Percentiles rank a stretch among this genome's conserved stretches.
These are phyloP conservation scores for Tubosaeta brunneosetosa DNA, from an alignment of 768 basidiomycete genomes.

Conservation along the genomic window DNA sequence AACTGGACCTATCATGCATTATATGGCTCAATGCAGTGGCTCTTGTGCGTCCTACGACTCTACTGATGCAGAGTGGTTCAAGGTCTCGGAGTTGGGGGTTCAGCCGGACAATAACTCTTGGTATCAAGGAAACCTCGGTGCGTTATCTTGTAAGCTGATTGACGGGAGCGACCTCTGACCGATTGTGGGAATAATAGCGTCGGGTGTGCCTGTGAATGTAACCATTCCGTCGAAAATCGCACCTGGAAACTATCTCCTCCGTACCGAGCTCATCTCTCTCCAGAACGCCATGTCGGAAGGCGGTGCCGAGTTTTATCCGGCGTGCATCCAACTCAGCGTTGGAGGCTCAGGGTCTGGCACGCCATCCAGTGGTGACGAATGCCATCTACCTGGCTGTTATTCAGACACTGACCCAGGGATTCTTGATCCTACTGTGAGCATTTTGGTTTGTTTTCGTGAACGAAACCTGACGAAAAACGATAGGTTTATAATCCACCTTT, in stretches of 20 bases:
- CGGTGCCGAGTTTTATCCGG: constrained; percentile 46
- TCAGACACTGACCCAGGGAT: constrained; percentile 66
- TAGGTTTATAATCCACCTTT: constrained; percentile 30
- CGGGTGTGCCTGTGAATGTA: constrained; percentile 36
- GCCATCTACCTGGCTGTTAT: constrained; percentile 68
- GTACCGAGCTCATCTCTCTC: constrained; percentile 75
- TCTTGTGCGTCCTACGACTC: constrained; percentile 59
- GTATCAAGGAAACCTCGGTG: constrained; percentile 48
- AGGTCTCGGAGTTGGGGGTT: constrained; percentile 52
- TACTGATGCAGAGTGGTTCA: constrained; percentile 65
- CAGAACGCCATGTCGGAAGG: constrained; percentile 53
- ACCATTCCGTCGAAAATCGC: constrained; percentile 49
- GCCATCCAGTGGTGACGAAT: constrained; percentile 34
- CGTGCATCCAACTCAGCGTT: constrained; percentile 27
- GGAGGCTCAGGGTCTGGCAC: constrained; percentile 24
- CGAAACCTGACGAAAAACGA: background rate
- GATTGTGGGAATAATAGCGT: constrained; percentile 21
- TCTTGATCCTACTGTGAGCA: constrained; percentile 41
- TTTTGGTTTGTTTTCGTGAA: background rate
- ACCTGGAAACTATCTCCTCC: constrained; percentile 68
- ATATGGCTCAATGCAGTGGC: constrained; percentile 58
- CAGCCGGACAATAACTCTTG: constrained; percentile 36
- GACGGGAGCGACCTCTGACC: background rate
- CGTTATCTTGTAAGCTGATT: constrained; percentile 19
- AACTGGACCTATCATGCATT: constrained; percentile 67